These are phyloP conservation scores for Plasmodium vinckei DNA, from an alignment of 169 alveolate species.

Conservation along the genomic window DNA sequence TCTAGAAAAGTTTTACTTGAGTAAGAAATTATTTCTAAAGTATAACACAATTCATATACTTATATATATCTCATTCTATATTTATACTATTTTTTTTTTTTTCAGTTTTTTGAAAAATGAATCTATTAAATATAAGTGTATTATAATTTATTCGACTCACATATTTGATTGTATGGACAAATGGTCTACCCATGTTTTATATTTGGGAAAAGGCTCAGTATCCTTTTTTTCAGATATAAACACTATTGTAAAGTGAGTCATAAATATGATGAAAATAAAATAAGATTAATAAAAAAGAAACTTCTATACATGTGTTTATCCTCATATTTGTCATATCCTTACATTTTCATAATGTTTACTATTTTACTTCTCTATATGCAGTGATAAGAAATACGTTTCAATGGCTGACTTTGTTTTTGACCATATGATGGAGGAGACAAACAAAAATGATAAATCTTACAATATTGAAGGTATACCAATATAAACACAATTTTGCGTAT, in stretches of 20 bases:
- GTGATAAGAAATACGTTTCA: slow-evolving; percentile 30
- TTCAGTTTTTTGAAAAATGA: slow-evolving; percentile 64
- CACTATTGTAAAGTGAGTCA: slow-evolving; percentile 23
- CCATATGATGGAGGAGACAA: slow-evolving; percentile 48
- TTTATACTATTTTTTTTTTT: background rate
- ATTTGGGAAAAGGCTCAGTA: slow-evolving; percentile 54
- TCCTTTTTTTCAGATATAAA: slow-evolving; percentile 44
- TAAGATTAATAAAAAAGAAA: background rate
- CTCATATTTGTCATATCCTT: background rate
- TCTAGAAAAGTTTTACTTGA: slow-evolving; percentile 68
- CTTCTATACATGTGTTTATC: too few species aligned
- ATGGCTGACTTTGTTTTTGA: slow-evolving; percentile 53
- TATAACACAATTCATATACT: background rate
- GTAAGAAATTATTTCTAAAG: slow-evolving; percentile 19
- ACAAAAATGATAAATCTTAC: slow-evolving; percentile 14
- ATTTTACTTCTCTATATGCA: slow-evolving; percentile 10
- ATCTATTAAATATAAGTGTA: slow-evolving; percentile 53
- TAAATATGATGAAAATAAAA: background rate
- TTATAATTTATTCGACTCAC: slow-evolving; percentile 70
- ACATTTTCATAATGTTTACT: background rate
- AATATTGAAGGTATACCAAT: slow-evolving; percentile 47
- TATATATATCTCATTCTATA: background rate
- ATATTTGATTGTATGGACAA: slow-evolving; percentile 69
- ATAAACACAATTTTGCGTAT: background rate
- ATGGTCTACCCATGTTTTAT: slow-evolving; percentile 71